Percentiles rank a stretch among this genome's conserved stretches.
These are phyloP conservation scores for Pseudogymnoascus sp. DNA, from an alignment of 2,329 filamentous ascomycete species.

Conservation along the genomic window DNA sequence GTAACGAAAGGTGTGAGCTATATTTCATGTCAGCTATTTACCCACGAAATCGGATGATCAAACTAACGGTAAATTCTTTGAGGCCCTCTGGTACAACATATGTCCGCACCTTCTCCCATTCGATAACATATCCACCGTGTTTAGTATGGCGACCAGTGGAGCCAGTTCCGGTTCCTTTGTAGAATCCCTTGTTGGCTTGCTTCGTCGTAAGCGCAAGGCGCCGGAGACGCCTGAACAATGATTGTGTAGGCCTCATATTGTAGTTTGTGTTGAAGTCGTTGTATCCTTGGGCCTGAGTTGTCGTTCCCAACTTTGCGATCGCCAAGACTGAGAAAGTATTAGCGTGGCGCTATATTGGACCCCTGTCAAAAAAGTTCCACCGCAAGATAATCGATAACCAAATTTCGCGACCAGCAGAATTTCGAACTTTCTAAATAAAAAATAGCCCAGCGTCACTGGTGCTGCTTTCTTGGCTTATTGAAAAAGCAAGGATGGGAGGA, in stretches of 20 bases:
- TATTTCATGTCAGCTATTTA: constrained; percentile 2
- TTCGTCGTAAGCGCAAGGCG: constrained; percentile 85
- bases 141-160: constrained; percentile 81
- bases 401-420: constrained; percentile 9
- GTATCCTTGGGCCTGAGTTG: neutral
- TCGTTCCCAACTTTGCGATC: constrained; percentile 7
- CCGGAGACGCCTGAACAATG: constrained; percentile 61
- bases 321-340: constrained; percentile 10
- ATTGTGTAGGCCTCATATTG: constrained; percentile 61
- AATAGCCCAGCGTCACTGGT: constrained; percentile 5
- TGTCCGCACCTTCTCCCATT: constrained; percentile 83
- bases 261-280: constrained; percentile 8
- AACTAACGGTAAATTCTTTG: constrained; percentile 62
- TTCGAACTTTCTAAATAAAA: constrained; percentile 19
- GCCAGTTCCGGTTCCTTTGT: constrained; percentile 90
- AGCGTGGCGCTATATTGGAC: neutral
- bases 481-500: constrained; percentile 26
- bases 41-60: neutral
- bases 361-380: constrained; percentile 13
- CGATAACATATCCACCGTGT: constrained; percentile 75
- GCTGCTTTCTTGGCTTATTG: neutral
- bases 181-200: constrained; percentile 86
- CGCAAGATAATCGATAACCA: constrained; percentile 10
- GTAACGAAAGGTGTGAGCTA: constrained; percentile 78
- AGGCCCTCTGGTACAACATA: constrained; percentile 72